phyloP scores from a whole-genome alignment of 495 filamentous ascomycete genomes.

The Aspergillus bridgeri region DNA sequence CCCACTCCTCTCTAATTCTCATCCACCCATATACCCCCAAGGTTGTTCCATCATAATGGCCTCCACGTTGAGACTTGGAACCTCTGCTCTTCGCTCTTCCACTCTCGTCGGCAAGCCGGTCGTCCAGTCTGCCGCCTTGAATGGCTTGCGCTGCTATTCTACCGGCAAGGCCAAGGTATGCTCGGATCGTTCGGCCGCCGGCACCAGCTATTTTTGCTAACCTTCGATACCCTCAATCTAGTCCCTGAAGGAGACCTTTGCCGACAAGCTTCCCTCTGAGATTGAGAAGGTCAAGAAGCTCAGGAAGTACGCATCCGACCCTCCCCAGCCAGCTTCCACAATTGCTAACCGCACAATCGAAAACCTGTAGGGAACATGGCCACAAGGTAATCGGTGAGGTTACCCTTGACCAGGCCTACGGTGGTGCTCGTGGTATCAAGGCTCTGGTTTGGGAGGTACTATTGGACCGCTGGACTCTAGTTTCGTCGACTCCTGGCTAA shows the following conservation, averaged over 20 bases:
- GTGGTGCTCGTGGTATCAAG: conserved; percentile 98
- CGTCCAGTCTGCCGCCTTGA: conserved; percentile 68
- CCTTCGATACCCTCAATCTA: conserved; percentile 28
- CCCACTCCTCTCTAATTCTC: conserved; percentile 25
- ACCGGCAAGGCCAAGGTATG: conserved; percentile 79
- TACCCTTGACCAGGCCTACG: conserved; percentile 98
- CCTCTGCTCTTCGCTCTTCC: conserved; percentile 70
- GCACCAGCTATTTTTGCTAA: not conserved
- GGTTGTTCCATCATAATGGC: conserved; percentile 60
- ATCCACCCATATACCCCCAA: conserved; percentile 25
- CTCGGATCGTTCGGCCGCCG: not conserved
- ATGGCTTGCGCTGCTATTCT: conserved; percentile 83
- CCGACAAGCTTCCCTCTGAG: conserved; percentile 89
- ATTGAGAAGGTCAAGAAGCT: conserved; percentile 99
- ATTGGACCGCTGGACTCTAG: conserved; percentile 2
- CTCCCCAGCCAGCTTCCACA: not conserved
- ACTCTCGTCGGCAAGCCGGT: conserved; percentile 57
- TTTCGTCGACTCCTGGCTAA: conserved; percentile 3
- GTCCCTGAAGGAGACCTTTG: conserved; percentile 98
- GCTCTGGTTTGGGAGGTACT: conserved; percentile 90
- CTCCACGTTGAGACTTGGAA: conserved; percentile 71
- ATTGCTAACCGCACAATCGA: conserved; percentile 21
- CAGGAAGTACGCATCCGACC: conserved; percentile 65
- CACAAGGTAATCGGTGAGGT: conserved; percentile 95
- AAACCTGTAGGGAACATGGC: conserved; percentile 72